These are phyloP conservation scores for Diaporthe caulivora DNA, from an alignment of 2,329 filamentous ascomycete species.

Conservation along the genomic window DNA sequence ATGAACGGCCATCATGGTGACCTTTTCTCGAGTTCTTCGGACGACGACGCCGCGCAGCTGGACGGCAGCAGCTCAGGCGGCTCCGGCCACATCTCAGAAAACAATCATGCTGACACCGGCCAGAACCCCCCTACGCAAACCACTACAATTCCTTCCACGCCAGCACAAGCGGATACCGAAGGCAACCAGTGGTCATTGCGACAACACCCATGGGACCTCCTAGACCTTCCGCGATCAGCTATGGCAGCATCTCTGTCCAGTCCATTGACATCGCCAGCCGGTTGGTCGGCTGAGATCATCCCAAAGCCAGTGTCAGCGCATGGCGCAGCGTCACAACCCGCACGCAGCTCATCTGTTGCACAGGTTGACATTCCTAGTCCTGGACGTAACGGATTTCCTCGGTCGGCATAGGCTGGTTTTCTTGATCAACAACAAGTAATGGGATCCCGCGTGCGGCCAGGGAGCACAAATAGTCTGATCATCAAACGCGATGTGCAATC, in stretches of 20 bases:
- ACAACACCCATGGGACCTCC: not conserved
- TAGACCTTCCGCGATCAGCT: not conserved
- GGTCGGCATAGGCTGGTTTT: not conserved
- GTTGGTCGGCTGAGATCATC: not conserved
- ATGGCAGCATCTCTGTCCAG: not conserved
- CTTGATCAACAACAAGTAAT: not conserved
- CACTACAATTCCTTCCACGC: not conserved
- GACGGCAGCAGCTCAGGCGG: not conserved
- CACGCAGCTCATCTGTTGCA: not conserved
- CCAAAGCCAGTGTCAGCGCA: not conserved
- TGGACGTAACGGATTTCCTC: not conserved
- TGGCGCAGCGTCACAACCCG: not conserved
- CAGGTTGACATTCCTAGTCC: not conserved
- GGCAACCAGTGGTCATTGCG: constrained; percentile 1
- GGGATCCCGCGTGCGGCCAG: not conserved
- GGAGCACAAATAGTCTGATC: not conserved
- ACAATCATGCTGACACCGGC: not conserved
- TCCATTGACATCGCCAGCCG: not conserved
- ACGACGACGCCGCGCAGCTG: not conserved
- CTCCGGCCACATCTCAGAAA: not conserved
- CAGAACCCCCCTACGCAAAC: not conserved
- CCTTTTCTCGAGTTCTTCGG: not conserved
- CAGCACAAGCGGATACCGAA: not conserved
- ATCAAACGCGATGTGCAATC: not conserved
- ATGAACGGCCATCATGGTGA: not conserved